Conservation (phyloP, 129 eudicot genomes). For the Erigeron canadensis region DNA sequence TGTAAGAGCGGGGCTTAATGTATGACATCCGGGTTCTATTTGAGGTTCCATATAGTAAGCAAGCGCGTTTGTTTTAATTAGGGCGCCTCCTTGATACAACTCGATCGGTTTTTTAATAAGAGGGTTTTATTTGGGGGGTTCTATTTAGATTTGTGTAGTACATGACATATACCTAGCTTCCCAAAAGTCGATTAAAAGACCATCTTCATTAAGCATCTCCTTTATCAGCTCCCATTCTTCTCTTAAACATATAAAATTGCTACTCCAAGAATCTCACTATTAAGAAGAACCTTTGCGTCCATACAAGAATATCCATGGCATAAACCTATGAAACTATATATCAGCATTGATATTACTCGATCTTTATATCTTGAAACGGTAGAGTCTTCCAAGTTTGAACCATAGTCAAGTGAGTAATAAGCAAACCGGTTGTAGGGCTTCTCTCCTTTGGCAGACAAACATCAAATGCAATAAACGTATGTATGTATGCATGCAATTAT, state of each 20-base stretch:
- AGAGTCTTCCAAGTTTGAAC: background rate
- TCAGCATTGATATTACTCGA: background rate
- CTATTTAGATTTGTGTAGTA: too few relatives aligned
- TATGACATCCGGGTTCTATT: too few relatives aligned
- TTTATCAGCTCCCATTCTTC: slow-evolving; percentile 20
- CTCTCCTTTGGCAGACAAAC: slow-evolving; percentile 26
- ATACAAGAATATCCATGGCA: slow-evolving; percentile 27
- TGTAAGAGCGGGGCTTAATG: too few relatives aligned
- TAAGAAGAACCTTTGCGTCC: slow-evolving; percentile 20
- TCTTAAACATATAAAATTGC: slow-evolving; percentile 24
- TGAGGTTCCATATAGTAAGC: too few relatives aligned
- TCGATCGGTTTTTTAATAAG: too few relatives aligned
- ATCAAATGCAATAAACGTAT: background rate
- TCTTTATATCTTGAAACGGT: slow-evolving; percentile 3
- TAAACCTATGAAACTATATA: slow-evolving; percentile 27
- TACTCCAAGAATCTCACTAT: slow-evolving; percentile 30
- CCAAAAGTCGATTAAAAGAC: slow-evolving; percentile 28
- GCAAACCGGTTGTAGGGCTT: slow-evolving; percentile 25
- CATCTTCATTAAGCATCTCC: slow-evolving; percentile 17
- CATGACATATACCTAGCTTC: slow-evolving; percentile 38
- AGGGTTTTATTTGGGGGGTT: too few relatives aligned
- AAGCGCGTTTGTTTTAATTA: too few relatives aligned
- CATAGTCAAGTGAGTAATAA: slow-evolving; percentile 13
- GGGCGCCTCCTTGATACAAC: too few relatives aligned
- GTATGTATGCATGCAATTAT: background rate